Evolutionary conservation across 805 yeast genomes (phyloP).

Genomic region (Zygotorulaspora florentina): DNA sequence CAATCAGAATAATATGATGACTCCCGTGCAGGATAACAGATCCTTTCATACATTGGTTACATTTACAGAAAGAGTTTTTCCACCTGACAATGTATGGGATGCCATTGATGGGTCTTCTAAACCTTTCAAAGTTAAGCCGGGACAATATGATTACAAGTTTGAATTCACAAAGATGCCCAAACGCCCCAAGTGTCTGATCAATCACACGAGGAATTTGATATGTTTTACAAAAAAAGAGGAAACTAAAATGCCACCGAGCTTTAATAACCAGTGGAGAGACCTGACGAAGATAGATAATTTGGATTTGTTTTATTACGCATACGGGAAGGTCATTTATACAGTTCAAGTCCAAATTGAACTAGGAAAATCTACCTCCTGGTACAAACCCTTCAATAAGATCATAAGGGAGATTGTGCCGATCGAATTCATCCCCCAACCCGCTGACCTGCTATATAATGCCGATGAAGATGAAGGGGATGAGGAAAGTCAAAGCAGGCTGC

Average conservation of each 20-base stretch:
- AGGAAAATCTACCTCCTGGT: slow-evolving; percentile 31
- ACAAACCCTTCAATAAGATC: slow-evolving; percentile 28
- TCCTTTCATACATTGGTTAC: slow-evolving; percentile 26
- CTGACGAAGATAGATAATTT: slow-evolving; percentile 23
- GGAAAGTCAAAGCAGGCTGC: not conserved
- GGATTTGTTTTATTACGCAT: slow-evolving; percentile 27
- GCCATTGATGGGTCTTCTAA: slow-evolving; percentile 29
- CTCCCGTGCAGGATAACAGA: slow-evolving; percentile 28
- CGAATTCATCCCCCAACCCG: slow-evolving; percentile 27
- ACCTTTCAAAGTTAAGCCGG: slow-evolving; percentile 31
- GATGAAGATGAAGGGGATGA: slow-evolving; percentile 9
- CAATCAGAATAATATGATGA: slow-evolving; percentile 24
- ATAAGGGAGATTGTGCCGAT: slow-evolving; percentile 19
- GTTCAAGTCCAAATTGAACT: slow-evolving; percentile 28
- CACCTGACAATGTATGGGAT: slow-evolving; percentile 34
- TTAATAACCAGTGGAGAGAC: slow-evolving; percentile 27
- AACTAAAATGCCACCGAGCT: slow-evolving; percentile 30
- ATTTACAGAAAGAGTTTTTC: slow-evolving; percentile 26
- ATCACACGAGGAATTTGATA: slow-evolving; percentile 21
- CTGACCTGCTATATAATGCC: slow-evolving; percentile 18
- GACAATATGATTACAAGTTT: slow-evolving; percentile 27
- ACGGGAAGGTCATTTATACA: slow-evolving; percentile 29
- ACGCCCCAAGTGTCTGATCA: slow-evolving; percentile 25
- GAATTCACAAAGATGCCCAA: slow-evolving; percentile 26
- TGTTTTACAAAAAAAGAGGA: slow-evolving; percentile 22